Conservation (phyloP, 140 eudicot species). For the Flaveria floridana region DNA sequence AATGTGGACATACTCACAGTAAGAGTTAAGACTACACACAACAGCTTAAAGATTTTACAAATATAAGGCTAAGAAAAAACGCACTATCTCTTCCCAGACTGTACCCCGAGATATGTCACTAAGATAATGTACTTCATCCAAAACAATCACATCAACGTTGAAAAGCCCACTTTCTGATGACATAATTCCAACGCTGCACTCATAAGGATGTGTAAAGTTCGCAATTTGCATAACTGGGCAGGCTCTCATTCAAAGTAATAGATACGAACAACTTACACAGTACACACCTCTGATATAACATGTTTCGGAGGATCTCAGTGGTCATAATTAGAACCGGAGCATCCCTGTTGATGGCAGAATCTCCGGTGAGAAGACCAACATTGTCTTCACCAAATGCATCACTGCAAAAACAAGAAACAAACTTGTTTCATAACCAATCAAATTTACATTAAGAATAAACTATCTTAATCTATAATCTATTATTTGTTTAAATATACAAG, state of each 20-base stretch:
- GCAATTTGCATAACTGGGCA: not conserved
- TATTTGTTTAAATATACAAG: conserved; percentile 5
- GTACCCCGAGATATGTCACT: conserved; percentile 99
- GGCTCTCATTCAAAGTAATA: conserved; percentile 1
- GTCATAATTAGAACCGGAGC: conserved; percentile 95
- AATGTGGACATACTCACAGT: conserved; percentile 16
- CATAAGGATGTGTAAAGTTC: conserved; percentile 23
- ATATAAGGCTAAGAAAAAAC: conserved; percentile 28
- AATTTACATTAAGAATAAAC: not conserved
- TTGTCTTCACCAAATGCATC: conserved; percentile 89
- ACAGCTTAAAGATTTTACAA: conserved; percentile 17
- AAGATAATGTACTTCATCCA: conserved; percentile 98
- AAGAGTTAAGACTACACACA: conserved; percentile 24
- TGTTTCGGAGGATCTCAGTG: conserved; percentile 93
- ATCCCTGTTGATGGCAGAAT: conserved; percentile 88
- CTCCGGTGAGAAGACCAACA: conserved; percentile 98
- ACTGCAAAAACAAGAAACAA: conserved; percentile 44
- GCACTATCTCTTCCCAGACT: conserved; percentile 98
- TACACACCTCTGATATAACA: conserved; percentile 87
- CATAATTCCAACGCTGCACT: conserved; percentile 81
- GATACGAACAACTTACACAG: conserved; percentile 30
- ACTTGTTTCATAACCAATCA: not conserved
- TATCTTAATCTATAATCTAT: not conserved
- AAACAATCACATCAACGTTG: conserved; percentile 91
- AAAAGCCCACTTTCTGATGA: conserved; percentile 81